These are phyloP conservation scores for Biscogniauxia mediterranea DNA, from an alignment of 2,329 filamentous ascomycete genomes.

Conservation along the genomic window DNA sequence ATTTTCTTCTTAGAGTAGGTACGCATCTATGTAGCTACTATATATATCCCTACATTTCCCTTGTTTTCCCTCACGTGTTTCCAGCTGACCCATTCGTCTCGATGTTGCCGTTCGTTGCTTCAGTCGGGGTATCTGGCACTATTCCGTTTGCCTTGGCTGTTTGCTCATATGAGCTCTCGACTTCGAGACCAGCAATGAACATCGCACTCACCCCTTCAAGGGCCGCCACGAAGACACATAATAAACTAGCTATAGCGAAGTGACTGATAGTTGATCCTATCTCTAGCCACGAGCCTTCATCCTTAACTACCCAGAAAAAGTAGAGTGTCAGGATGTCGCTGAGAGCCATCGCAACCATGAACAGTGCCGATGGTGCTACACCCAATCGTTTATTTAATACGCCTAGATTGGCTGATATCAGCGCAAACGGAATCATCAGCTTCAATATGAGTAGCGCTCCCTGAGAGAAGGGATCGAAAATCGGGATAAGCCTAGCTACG, in stretches of 20 bases:
- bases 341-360: conserved; percentile 91
- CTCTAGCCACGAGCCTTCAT: conserved; percentile 95
- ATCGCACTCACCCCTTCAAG: conserved; percentile 82
- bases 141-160: conserved; percentile 10
- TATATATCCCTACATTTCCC: background rate
- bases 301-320: conserved; percentile 97
- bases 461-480: conserved; percentile 94
- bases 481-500: conserved; percentile 79
- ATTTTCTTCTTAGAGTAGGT: background rate
- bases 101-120: conserved; percentile 7
- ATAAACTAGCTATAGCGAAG: conserved; percentile 84
- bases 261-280: conserved; percentile 97
- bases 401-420: conserved; percentile 91
- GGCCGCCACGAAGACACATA: conserved; percentile 87
- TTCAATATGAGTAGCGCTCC: conserved; percentile 84
- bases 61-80: conserved; percentile 3
- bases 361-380: conserved; percentile 82
- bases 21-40: background rate
- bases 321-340: conserved; percentile 90
- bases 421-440: conserved; percentile 86
- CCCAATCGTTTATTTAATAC: conserved; percentile 82
- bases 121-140: conserved; percentile 5
- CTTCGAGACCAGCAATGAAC: conserved; percentile 78
- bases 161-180: conserved; percentile 39
- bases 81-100: conserved; percentile 3